A percentile compares a stretch with the other conserved stretches of the same genome.
Evolutionary conservation across 805 yeast species (phyloP).

Genomic region (Sungouiella thailandica): DNA sequence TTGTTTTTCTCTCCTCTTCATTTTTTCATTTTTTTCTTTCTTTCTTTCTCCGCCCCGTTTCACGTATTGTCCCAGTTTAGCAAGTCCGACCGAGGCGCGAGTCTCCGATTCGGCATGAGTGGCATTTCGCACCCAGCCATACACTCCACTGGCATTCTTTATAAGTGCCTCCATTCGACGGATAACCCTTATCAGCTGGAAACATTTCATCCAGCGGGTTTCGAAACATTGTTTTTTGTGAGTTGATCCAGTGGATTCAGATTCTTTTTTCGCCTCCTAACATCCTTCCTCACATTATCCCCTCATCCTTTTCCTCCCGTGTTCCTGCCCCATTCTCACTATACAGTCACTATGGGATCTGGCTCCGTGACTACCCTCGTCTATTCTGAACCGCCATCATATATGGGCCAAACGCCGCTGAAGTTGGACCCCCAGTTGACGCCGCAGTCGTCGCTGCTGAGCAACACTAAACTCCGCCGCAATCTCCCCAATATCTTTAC

Average conservation of each 20-base stretch:
- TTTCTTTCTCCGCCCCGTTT: conserved; percentile 1
- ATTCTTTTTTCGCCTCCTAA: no score
- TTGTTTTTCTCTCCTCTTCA: neutral
- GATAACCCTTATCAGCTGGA: neutral
- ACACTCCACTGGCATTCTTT: neutral
- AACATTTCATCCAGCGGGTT: neutral
- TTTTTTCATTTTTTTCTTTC: neutral
- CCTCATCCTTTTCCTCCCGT: conserved; percentile 1
- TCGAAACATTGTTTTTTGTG: no score
- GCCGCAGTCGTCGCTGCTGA: conserved; percentile 7
- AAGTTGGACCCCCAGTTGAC: conserved; percentile 5
- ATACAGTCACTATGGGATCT: neutral
- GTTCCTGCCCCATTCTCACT: neutral
- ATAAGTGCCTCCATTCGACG: neutral
- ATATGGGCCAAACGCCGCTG: conserved; percentile 15
- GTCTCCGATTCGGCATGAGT: neutral
- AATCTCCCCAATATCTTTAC: conserved; percentile 11
- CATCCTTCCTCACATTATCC: no score
- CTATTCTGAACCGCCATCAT: no score
- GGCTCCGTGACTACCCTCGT: neutral
- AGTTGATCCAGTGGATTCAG: no score
- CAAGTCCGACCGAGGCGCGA: neutral
- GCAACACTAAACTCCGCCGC: neutral
- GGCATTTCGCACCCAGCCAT: neutral
- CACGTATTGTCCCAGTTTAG: conserved; percentile 1